Evolutionary conservation across 148 eudicot species (phyloP).

Genomic region (Gaultheria prostrata): DNA sequence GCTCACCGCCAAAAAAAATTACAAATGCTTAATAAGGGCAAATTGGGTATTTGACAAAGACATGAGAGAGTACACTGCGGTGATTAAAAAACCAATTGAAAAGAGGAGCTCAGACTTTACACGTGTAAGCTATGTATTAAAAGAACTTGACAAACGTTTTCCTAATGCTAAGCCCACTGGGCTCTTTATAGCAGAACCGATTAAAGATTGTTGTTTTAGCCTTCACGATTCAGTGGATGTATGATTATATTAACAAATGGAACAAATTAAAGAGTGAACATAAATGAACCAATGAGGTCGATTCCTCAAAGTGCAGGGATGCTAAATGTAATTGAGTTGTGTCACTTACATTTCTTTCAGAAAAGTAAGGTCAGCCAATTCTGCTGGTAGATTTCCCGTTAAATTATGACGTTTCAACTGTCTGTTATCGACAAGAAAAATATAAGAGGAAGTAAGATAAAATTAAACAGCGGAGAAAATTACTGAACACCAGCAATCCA

Average conservation of each 20-base stretch:
- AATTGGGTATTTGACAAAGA: too few species aligned
- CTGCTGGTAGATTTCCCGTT: conserved; percentile 63
- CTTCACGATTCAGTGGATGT: neutral
- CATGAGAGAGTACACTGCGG: too few species aligned
- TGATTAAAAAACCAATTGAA: too few species aligned
- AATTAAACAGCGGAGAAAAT: neutral
- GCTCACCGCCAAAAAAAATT: too few species aligned
- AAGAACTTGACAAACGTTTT: too few species aligned
- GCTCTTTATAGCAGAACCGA: too few species aligned
- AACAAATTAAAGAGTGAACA: neutral
- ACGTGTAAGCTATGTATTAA: too few species aligned
- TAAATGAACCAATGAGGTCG: neutral
- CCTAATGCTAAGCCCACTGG: too few species aligned
- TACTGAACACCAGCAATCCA: neutral
- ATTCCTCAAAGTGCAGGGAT: neutral
- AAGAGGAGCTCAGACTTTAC: too few species aligned
- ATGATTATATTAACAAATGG: neutral
- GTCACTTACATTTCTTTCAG: conserved; percentile 59
- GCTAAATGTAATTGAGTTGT: neutral
- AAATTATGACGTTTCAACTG: conserved; percentile 68
- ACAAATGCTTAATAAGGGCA: too few species aligned
- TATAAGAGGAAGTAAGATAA: neutral
- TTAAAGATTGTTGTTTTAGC: too few species aligned
- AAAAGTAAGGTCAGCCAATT: conserved; percentile 48
- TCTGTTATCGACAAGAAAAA: conserved; percentile 31